Base-by-base conservation (phyloP, 495 filamentous ascomycete genomes). In the Tuber magnatum region DNA sequence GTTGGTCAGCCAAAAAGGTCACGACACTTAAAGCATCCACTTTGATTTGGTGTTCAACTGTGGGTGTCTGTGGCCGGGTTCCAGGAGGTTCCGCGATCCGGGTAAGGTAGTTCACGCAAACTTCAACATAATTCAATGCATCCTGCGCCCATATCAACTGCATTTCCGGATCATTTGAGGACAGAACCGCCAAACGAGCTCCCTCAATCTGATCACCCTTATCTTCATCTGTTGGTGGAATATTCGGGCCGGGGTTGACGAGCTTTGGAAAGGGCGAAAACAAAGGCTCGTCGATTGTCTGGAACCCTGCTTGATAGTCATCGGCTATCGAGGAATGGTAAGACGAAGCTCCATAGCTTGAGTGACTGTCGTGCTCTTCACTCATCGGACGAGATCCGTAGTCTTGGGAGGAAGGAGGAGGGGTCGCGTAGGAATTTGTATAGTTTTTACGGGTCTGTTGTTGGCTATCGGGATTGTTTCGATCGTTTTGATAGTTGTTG, bases 71-170 rank as follows among this genome's bases (percentile, higher is more conserved):
- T 24, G 93, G 87, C 40, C 95, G 88, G 28, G 8, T 42, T 88
- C 85, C 35, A 86, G 88, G 77, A 88, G 88, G 89, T n/a, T 92
- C 87, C 71, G 89, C 87, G 73, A 92, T 86, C 69, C 87, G 89
- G 79, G 85, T 87, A 83, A 88, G 90, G 81, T 89, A 90, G 84
- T 87, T 91, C 85, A 89, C 87, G 65, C 92, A 88, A 73, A 93
- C 90, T 83, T 97, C 96, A 51, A 96, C 92, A 85, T 92, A 97
- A 65, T 91, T 89, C 69, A 99, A 86, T 39, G 92, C 90, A 85
- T 98, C 95, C 83, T 97, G 91, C 61, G 96, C 95, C 95, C 95
- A 99, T 44, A 92, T 91, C 75, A 99, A 86, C 86, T 99, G 95
- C 91, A 97, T 94, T 75, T 97, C 91, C 46, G 94, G 93, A 82